These are phyloP conservation scores for Colletotrichum sp. DNA, from an alignment of 2,329 filamentous ascomycete genomes.

Conservation along the genomic window DNA sequence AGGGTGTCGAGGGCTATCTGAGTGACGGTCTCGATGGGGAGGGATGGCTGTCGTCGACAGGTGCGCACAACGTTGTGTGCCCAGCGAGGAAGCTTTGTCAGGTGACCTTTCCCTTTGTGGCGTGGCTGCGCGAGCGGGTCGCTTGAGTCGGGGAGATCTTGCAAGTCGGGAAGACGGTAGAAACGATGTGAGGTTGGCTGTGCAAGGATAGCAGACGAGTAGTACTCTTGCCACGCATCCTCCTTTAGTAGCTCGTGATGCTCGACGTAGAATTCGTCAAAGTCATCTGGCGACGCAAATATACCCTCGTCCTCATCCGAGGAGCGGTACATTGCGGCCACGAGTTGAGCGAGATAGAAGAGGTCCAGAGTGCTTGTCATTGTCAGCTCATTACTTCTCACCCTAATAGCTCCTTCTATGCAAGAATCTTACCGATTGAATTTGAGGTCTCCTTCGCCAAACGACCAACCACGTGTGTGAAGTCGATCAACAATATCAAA, in stretches of 20 bases:
- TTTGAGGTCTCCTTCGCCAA: neutral
- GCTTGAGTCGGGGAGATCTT: constrained; percentile 13
- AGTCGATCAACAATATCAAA: constrained; percentile 15
- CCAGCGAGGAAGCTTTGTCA: constrained; percentile 10
- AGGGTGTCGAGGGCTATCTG: neutral
- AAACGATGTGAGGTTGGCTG: constrained; percentile 16
- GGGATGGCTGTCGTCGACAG: neutral
- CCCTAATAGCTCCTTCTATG: neutral
- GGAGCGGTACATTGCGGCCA: constrained; percentile 11
- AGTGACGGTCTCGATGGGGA: neutral
- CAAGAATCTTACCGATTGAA: constrained; percentile 6
- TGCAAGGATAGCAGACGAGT: constrained; percentile 23
- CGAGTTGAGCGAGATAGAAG: constrained; percentile 19
- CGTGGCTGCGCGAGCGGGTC: neutral
- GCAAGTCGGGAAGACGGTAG: constrained; percentile 16
- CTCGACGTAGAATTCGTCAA: constrained; percentile 11
- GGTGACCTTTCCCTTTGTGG: neutral
- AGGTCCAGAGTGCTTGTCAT: constrained; percentile 13
- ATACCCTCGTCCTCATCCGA: neutral
- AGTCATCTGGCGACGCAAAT: neutral
- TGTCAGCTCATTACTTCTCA: neutral
- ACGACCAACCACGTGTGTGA: constrained; percentile 8
- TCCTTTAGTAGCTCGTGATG: neutral
- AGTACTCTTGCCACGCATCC: neutral
- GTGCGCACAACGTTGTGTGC: neutral